Base-by-base conservation (phyloP, 768 basidiomycete species). In the Rhodocollybia butyracea region DNA sequence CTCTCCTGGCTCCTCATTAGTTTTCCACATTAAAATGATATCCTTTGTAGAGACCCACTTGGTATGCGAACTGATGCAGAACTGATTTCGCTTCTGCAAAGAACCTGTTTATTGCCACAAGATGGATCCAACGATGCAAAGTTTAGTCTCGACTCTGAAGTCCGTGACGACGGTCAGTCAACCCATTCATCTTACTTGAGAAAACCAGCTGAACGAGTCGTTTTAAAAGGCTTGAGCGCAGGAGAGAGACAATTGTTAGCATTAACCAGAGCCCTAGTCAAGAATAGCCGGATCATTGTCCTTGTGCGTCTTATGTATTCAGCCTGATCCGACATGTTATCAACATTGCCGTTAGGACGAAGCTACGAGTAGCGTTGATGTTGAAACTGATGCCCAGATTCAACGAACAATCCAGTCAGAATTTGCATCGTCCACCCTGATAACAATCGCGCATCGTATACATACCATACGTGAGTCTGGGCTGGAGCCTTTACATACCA, bases 201-300 rank as follows among this genome's bases (percentile, higher is more conserved):
- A n/a, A n/a, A n/a, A n/a, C n/a, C n/a, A n/a, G n/a, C n/a, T n/a
- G n/a, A n/a, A n/a, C n/a, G n/a, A n/a, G n/a, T n/a, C n/a, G n/a
- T n/a, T n/a, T n/a, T n/a, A n/a, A n/a, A n/a, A n/a, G n/a, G n/a
- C n/a, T 85, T 79, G 63, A 83, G 81, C 56, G 82, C 80, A 2
- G 86, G 86, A n/a, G 86, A 88, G 66, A 80, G 80, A 56, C 85
- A 88, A 60, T 70, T 87, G 40, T 73, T 86, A 10, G 83, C 84
- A 5, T 68, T 88, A 3, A 79, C 79, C 60, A 74, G 86, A 27
- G 84, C 84, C 0, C 70, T 88, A 15, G 81, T 83, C 31, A 83
- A 83, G 66, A 78, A 81, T 45, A 82, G 81, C 61, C 73, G 75
- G 15, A 78, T 87, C 56, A 79, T 86, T 47, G 70, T 83, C 27